Conservation (phyloP, 192 early-diverging fungal genomes). For the Rhizoclosmatium globosum region DNA sequence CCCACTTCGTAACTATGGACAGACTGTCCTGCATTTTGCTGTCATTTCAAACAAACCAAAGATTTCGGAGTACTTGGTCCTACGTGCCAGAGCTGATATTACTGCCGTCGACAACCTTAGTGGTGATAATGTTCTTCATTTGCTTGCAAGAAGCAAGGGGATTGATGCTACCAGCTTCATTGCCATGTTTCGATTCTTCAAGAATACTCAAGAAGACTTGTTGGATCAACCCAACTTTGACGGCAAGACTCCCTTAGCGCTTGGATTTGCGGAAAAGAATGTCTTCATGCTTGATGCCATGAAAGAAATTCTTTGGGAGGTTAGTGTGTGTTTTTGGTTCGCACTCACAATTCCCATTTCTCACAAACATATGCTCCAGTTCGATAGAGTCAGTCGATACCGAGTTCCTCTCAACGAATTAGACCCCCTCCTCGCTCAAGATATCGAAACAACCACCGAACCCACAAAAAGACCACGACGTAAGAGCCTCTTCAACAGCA, state of each 20-base stretch:
- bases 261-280: neutral
- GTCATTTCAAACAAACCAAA: neutral
- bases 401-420: constrained; percentile 5
- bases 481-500: neutral
- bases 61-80: constrained; percentile 35
- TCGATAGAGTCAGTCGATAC: neutral
- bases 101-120: constrained; percentile 2
- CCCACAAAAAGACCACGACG: too few relatives aligned
- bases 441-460: too few relatives aligned
- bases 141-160: constrained; percentile 33
- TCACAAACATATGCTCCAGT: neutral
- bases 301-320: constrained; percentile 30
- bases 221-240: neutral
- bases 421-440: constrained; percentile 5
- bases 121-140: constrained; percentile 43
- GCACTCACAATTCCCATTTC: neutral
- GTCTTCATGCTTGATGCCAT: neutral
- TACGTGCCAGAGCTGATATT: constrained; percentile 18
- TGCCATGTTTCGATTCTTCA: neutral
- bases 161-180: constrained; percentile 2
- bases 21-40: constrained; percentile 30
- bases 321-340: constrained; percentile 3
- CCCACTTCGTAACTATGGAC: constrained; percentile 4
- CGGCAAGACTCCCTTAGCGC: constrained; percentile 19
- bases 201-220: neutral